Conservation (phyloP, 495 filamentous ascomycete genomes). For the Hypoxylon trugodes region DNA sequence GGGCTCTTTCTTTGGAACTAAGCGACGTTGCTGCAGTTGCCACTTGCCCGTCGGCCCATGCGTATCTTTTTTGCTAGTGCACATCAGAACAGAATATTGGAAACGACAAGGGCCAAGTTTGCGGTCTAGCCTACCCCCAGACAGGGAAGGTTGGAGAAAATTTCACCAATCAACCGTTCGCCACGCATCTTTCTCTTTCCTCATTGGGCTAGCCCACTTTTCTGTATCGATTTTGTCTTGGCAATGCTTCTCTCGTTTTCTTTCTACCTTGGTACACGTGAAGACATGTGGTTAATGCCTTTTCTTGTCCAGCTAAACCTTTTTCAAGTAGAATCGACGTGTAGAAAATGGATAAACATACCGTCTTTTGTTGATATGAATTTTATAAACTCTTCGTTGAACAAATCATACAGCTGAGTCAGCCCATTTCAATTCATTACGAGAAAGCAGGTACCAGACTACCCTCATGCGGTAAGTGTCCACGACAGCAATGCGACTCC, state of each 20-base stretch:
- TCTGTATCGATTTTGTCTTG: slow-evolving; percentile 3
- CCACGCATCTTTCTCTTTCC: slow-evolving; percentile 18
- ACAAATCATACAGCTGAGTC: slow-evolving; percentile 11
- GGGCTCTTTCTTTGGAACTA: slow-evolving; percentile 31
- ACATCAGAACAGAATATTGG: slow-evolving; percentile 31
- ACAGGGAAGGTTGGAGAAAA: slow-evolving; percentile 15
- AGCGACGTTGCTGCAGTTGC: slow-evolving; percentile 34
- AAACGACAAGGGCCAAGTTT: slow-evolving; percentile 32
- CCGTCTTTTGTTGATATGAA: slow-evolving; percentile 2
- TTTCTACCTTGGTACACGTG: neutral
- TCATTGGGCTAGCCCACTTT: slow-evolving; percentile 23
- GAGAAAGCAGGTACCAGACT: neutral
- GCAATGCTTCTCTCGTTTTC: slow-evolving; percentile 1
- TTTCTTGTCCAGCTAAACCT: neutral
- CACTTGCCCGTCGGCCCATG: slow-evolving; percentile 27
- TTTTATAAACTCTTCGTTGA: neutral
- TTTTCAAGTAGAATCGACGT: too few relatives aligned
- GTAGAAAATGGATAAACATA: neutral
- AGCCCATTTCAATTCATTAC: slow-evolving; percentile 4
- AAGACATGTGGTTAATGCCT: neutral
- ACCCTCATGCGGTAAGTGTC: slow-evolving; percentile 22
- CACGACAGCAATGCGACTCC: slow-evolving; percentile 30
- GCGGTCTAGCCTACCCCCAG: slow-evolving; percentile 12
- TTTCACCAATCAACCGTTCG: slow-evolving; percentile 21
- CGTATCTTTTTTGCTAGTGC: slow-evolving; percentile 14